Base-by-base conservation (phyloP, 2,329 filamentous ascomycete species). In the Fusarium aywerte region DNA sequence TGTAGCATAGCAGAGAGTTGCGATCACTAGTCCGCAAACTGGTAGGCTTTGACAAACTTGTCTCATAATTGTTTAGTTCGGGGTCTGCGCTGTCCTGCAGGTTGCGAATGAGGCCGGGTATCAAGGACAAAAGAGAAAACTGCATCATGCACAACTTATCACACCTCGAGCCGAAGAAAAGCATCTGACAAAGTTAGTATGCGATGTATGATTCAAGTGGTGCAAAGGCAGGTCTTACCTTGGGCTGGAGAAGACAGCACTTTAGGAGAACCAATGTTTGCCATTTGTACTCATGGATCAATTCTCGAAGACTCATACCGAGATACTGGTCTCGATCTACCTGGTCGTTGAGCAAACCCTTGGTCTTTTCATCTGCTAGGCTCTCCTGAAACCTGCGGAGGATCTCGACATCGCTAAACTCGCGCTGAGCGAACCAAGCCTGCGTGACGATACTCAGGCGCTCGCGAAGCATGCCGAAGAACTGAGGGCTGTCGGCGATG, bases 141-240 rank as follows among this genome's bases (percentile, higher is more conserved):
- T 99, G 96, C 80, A 97, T 94, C 92, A 98, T 97, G 85, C 96
- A 99, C 70, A 99, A 82, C 68, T 92, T 87, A 79, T 99, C 96
- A 79, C 96, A 98, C 72, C 93, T 89, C n/a, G 95, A 93, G 65
- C 96, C 94, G 74, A 98, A 99, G 82, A 99, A 98, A 53, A 99
- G 89, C 91, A 98, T 98, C 94, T 97, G 25, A 27, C 10, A 16
- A 44, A 27, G 49, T 68, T 27, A 59, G 60, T 40, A 20, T 47
- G 23, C n/a, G 18, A 27, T 42, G 5, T 23, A 27, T 12, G 39
- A 21, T 36, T 29, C 16, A 13, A 29, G 11, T n/a, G 27, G 7
- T 21, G n/a, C 5, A 21, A 7, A 11, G n/a, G 16, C 16, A 16
- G 25, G 11, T 40, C 75, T 60, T 68, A 97, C 94, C 89, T 98